phyloP scores from a whole-genome alignment of 192 early-diverging fungal species.

The Backusella mclennaniae region DNA sequence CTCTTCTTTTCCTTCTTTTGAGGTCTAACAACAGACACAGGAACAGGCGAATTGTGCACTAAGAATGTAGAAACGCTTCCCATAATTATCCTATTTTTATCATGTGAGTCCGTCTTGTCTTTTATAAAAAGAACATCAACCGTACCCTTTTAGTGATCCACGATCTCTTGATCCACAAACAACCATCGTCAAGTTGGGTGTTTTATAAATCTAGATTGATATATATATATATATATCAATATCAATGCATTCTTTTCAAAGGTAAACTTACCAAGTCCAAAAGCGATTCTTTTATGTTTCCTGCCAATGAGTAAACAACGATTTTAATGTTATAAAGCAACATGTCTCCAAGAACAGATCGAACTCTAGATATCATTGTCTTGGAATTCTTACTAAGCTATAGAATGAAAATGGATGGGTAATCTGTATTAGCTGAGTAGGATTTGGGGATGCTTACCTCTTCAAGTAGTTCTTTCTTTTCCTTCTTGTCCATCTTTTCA shows the following conservation, averaged over 20 bases:
- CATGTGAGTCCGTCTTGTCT: too few relatives aligned
- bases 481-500: slow-evolving; percentile 15
- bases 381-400: slow-evolving; percentile 32
- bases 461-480: slow-evolving; percentile 16
- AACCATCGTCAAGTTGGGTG: slow-evolving; percentile 38
- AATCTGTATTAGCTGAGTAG: neutral
- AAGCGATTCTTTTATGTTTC: slow-evolving; percentile 21
- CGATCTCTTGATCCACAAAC: slow-evolving; percentile 51
- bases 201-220: slow-evolving; percentile 4
- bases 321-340: slow-evolving; percentile 38
- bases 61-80: slow-evolving; percentile 51
- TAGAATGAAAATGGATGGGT: neutral
- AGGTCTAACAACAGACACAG: slow-evolving; percentile 48
- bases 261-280: slow-evolving; percentile 23
- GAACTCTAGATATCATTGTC: slow-evolving; percentile 26
- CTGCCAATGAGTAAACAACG: slow-evolving; percentile 25
- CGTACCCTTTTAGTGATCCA: slow-evolving; percentile 47
- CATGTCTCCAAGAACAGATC: slow-evolving; percentile 28
- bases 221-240: neutral
- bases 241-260: neutral
- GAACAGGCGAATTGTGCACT: slow-evolving; percentile 50
- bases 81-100: slow-evolving; percentile 36
- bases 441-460: neutral
- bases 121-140: too few relatives aligned
- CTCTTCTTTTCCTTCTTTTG: slow-evolving; percentile 39